Base-by-base conservation (phyloP, 208 protist genomes). In the Jaenimonas drosophilae region DNA sequence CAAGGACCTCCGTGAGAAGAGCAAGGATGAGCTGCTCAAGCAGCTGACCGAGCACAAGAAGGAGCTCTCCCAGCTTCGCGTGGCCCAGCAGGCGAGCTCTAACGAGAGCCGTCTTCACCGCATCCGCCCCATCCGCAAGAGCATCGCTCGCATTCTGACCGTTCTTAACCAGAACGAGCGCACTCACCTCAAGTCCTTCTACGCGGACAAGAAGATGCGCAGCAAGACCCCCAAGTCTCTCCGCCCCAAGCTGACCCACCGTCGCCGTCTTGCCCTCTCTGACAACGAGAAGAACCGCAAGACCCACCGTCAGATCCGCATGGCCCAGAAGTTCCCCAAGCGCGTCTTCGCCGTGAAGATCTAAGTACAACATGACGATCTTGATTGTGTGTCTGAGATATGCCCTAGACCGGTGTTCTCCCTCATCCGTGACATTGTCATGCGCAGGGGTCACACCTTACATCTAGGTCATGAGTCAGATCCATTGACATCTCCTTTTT, bases 21-120 rank as follows among this genome's bases (percentile, higher is more conserved):
- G 48, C 70, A 98, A 97, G 82, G 95, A 96, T 36, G 96, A 98
- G 21, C 88, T 99, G 46, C 28, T 94, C 49, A 95, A 95, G 73
- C 85, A 98, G 88, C 91, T 99, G 34, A 83, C 86, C 7, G 84
- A 97, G 53, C 89, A 95, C 61, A 99, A 98, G 85, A 96, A 91
- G 61, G 96, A 98, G 85, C 93, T 99, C 38, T 85, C 88, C n/a
- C 62, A 93, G 66, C 85, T 98, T 38, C 90, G 94, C 57, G 94
- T 98, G 5, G 88, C 89, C 42, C 92, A 98, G 88, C 94, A 97
- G 64, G 90, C 96, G 24, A 80, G 81, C 43, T 82, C 79, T 37
- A 60, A 72, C 29, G 84, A 91, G 39, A 72, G 75, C 32, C 97
- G 97, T 62, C 70, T 98, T 17, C 75, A 85, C 49, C 96, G 97